Percentiles rank a stretch among this genome's conserved stretches.
phyloP scores from a whole-genome alignment of 257 asterid genomes.

The Leonotis leonurus region DNA sequence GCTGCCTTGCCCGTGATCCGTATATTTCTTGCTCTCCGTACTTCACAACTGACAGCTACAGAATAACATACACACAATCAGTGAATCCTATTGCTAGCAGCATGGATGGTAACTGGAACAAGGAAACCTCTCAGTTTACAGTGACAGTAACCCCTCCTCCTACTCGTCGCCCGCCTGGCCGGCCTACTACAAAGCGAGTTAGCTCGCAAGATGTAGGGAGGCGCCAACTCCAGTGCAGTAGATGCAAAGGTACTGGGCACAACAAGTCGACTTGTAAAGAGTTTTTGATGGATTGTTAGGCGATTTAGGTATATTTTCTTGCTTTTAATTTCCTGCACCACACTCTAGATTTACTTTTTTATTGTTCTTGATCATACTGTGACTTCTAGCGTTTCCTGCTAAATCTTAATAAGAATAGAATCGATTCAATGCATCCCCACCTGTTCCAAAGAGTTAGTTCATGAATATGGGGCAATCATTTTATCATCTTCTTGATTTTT shows the following conservation, averaged over 20 bases:
- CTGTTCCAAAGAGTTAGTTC: neutral
- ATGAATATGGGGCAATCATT: neutral
- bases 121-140: conserved; percentile 33
- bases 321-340: conserved; percentile 7
- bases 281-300: conserved; percentile 52
- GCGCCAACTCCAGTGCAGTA: conserved; percentile 85
- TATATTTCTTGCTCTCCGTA: conserved; percentile 67
- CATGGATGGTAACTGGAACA: conserved; percentile 38
- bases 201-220: conserved; percentile 58
- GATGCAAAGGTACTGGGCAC: conserved; percentile 92
- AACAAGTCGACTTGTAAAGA: conserved; percentile 94
- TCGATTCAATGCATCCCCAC: neutral
- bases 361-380: conserved; percentile 6
- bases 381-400: neutral
- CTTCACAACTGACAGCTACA: conserved; percentile 59
- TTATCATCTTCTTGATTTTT: too few species aligned
- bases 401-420: conserved; percentile 18
- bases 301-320: conserved; percentile 19
- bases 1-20: conserved; percentile 42
- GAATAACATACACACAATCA: conserved; percentile 63
- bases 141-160: conserved; percentile 90
- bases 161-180: conserved; percentile 89
- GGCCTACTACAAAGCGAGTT: conserved; percentile 69
- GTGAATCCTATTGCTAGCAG: conserved; percentile 54
- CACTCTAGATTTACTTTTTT: conserved; percentile 6